Evolutionary conservation across 371 early-diverging fungal species (phyloP).

Genomic region (Mortierella sp.): DNA sequence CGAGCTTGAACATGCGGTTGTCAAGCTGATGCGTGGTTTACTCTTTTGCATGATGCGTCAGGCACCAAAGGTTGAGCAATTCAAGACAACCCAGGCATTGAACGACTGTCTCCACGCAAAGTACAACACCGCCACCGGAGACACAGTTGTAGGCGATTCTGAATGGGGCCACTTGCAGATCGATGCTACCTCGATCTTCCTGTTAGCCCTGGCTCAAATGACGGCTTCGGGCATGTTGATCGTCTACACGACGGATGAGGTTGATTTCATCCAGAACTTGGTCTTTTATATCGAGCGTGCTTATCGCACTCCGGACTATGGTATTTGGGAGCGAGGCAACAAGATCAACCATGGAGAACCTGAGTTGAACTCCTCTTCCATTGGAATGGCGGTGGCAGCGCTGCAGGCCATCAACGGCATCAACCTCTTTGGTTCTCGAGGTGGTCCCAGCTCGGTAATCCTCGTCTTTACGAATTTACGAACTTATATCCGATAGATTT

Average conservation of each 20-base stretch:
- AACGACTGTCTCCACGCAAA: constrained; percentile 89
- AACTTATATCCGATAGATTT: no score
- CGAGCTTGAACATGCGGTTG: constrained; percentile 86
- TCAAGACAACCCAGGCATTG: constrained; percentile 81
- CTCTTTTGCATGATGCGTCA: constrained; percentile 91
- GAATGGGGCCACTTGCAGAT: constrained; percentile 89
- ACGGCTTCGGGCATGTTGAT: constrained; percentile 83
- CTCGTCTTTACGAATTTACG: neutral
- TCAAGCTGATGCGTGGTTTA: constrained; percentile 88
- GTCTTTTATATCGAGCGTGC: constrained; percentile 90
- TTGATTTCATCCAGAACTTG: constrained; percentile 91
- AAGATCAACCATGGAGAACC: constrained; percentile 91
- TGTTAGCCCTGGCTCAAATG: constrained; percentile 88
- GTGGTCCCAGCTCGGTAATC: constrained; percentile 81
- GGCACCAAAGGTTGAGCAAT: constrained; percentile 83
- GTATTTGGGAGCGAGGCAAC: constrained; percentile 93
- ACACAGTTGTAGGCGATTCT: constrained; percentile 87
- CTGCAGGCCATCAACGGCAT: constrained; percentile 89
- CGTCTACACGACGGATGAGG: constrained; percentile 89
- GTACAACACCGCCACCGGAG: constrained; percentile 87
- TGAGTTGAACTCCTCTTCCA: constrained; percentile 90
- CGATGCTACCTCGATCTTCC: constrained; percentile 88
- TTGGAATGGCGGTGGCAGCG: constrained; percentile 93
- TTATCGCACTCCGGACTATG: constrained; percentile 85
- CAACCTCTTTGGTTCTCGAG: constrained; percentile 87